phyloP scores from a whole-genome alignment of 2,329 filamentous ascomycete species.

The Lizonia empirigonia region DNA sequence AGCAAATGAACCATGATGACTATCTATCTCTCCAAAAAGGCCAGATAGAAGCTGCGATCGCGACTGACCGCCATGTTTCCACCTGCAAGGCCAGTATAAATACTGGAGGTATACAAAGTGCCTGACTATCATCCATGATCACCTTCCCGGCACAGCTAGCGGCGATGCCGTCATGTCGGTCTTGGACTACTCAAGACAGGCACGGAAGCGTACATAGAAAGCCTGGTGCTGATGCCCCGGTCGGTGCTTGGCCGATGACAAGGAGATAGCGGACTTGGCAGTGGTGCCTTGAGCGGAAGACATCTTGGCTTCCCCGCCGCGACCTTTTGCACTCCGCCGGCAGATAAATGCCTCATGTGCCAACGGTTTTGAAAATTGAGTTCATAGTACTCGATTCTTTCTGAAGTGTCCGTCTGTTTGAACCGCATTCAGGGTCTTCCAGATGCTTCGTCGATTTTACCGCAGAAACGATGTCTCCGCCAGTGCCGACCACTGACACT shows the following conservation, averaged over 20 bases:
- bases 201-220: conserved; percentile 7
- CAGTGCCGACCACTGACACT: conserved; percentile 7
- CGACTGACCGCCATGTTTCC: conserved; percentile 4
- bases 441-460: not conserved
- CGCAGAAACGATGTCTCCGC: conserved; percentile 3
- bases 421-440: too few species aligned
- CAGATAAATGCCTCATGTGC: not conserved
- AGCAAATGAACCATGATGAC: conserved; percentile 23
- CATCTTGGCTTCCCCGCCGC: conserved; percentile 11
- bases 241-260: conserved; percentile 23
- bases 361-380: too few species aligned
- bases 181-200: conserved; percentile 10
- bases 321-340: not conserved
- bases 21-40: not conserved
- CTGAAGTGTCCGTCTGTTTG: too few species aligned
- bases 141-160: conserved; percentile 14
- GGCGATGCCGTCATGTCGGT: conserved; percentile 7
- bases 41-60: conserved; percentile 1
- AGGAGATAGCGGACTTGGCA: conserved; percentile 24
- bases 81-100: conserved; percentile 4
- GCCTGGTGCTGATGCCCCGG: conserved; percentile 3
- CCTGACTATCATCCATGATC: conserved; percentile 7
- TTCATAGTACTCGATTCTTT: too few species aligned
- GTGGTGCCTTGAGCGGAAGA: conserved; percentile 12
- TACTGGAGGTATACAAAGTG: not conserved